Evolutionary conservation across 257 asterid species (phyloP).

Genomic region (Jacaranda mimosifolia): DNA sequence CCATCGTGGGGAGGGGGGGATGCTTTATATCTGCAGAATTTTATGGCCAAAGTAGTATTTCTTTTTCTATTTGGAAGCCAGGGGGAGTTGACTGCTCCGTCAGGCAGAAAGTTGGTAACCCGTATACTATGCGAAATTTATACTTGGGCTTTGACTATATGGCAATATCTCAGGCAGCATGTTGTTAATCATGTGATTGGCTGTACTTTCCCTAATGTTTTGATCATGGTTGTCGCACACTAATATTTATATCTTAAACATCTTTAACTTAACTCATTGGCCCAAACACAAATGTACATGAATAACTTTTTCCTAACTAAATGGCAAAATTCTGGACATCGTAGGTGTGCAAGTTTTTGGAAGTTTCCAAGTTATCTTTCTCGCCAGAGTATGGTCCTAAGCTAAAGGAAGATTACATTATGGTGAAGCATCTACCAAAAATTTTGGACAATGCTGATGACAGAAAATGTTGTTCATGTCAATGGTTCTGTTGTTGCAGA

Average conservation of each 20-base stretch:
- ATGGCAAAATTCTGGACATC: constrained; percentile 28
- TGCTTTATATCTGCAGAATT: background rate
- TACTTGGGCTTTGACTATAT: constrained; percentile 9
- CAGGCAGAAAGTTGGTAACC: constrained; percentile 6
- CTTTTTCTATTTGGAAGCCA: background rate
- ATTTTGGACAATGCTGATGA: constrained; percentile 48
- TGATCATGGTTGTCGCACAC: constrained; percentile 20
- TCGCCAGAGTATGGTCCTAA: constrained; percentile 95
- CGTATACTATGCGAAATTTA: constrained; percentile 3
- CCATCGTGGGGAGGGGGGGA: constrained; percentile 5
- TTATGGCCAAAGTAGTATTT: background rate
- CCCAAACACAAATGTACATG: constrained; percentile 22
- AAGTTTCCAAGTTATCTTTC: constrained; percentile 89
- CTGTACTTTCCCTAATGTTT: constrained; percentile 14
- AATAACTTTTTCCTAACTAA: constrained; percentile 1
- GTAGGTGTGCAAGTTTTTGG: constrained; percentile 92
- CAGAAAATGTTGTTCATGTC: constrained; percentile 69
- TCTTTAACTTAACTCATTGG: background rate
- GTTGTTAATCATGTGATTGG: constrained; percentile 32
- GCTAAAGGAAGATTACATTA: constrained; percentile 85
- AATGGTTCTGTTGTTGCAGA: constrained; percentile 82
- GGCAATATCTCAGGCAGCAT: constrained; percentile 29
- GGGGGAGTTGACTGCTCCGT: constrained; percentile 11
- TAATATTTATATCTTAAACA: constrained; percentile 16
- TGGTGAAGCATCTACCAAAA: constrained; percentile 90